A percentile compares a stretch with the other conserved stretches of the same genome.
phyloP scores from a whole-genome alignment of 2,329 filamentous ascomycete genomes.

The Monosporascus sp. region DNA sequence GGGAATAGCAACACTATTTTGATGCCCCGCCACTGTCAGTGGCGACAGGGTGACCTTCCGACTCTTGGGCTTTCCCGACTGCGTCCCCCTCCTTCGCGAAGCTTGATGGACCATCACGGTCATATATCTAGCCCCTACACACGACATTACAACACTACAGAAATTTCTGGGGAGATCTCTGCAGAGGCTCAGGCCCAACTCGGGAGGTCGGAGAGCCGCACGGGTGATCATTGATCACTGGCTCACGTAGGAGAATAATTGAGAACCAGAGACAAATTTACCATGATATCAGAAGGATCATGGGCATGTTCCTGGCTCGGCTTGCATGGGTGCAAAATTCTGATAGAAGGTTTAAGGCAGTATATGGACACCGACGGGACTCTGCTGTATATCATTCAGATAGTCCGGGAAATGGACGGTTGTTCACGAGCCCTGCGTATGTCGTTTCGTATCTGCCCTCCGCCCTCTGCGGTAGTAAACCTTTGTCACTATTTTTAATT shows the following conservation, averaged over 20 bases:
- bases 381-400: conserved; percentile 32
- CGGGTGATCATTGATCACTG: conserved; percentile 11
- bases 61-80: conserved; percentile 14
- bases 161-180: conserved; percentile 20
- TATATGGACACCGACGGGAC: conserved; percentile 18
- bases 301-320: conserved; percentile 16
- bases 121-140: background rate
- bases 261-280: conserved; percentile 13
- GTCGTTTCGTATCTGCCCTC: background rate
- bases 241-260: conserved; percentile 23
- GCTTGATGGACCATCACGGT: conserved; percentile 8
- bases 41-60: conserved; percentile 13
- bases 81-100: conserved; percentile 27
- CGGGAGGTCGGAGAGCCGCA: conserved; percentile 7
- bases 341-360: conserved; percentile 18
- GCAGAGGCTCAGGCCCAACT: conserved; percentile 15
- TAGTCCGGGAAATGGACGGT: conserved; percentile 25
- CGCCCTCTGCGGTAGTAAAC: background rate
- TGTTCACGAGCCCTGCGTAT: conserved; percentile 12
- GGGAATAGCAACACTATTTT: conserved; percentile 17
- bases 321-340: conserved; percentile 16
- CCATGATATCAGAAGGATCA: conserved; percentile 9
- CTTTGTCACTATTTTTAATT: background rate
- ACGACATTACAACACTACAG: conserved; percentile 9
- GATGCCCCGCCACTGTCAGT: conserved; percentile 15